These are phyloP conservation scores for Ogataea chonburiensis DNA, from an alignment of 805 yeast genomes.

Conservation along the genomic window DNA sequence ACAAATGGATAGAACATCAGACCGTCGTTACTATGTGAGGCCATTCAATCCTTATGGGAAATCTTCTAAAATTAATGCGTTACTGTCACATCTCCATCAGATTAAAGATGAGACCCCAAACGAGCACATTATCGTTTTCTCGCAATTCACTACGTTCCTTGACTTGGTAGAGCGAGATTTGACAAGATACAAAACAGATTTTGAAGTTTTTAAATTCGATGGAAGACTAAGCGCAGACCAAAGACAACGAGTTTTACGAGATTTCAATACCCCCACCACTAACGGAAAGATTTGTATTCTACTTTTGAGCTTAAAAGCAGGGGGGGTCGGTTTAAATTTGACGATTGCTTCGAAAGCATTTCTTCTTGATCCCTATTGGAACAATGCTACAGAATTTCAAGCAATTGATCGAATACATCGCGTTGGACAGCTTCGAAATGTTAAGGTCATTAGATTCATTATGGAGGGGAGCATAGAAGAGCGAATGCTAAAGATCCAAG, in stretches of 20 bases:
- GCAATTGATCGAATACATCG: conserved; percentile 90
- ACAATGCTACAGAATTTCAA: conserved; percentile 86
- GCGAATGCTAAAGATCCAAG: conserved; percentile 85
- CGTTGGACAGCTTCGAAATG: conserved; percentile 77
- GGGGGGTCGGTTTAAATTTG: conserved; percentile 89
- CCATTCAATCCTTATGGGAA: conserved; percentile 50
- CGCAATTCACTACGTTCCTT: conserved; percentile 82
- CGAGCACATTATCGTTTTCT: conserved; percentile 81
- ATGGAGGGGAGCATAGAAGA: conserved; percentile 83
- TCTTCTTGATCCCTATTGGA: conserved; percentile 98
- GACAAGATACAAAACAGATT: conserved; percentile 41
- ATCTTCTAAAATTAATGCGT: conserved; percentile 73
- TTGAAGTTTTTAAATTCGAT: conserved; percentile 70
- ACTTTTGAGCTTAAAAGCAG: conserved; percentile 80
- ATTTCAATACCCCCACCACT: conserved; percentile 41
- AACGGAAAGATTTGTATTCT: conserved; percentile 43
- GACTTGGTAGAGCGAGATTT: conserved; percentile 72
- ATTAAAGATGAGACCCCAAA: conserved; percentile 56
- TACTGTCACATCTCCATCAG: conserved; percentile 55
- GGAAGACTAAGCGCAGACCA: conserved; percentile 71
- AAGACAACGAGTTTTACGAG: conserved; percentile 57
- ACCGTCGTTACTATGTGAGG: conserved; percentile 32
- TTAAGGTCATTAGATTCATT: conserved; percentile 75
- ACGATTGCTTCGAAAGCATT: conserved; percentile 83
- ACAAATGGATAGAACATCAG: conserved; percentile 8